Conservation (phyloP, 2,329 filamentous ascomycete species). For the Xylaria polymorpha region DNA sequence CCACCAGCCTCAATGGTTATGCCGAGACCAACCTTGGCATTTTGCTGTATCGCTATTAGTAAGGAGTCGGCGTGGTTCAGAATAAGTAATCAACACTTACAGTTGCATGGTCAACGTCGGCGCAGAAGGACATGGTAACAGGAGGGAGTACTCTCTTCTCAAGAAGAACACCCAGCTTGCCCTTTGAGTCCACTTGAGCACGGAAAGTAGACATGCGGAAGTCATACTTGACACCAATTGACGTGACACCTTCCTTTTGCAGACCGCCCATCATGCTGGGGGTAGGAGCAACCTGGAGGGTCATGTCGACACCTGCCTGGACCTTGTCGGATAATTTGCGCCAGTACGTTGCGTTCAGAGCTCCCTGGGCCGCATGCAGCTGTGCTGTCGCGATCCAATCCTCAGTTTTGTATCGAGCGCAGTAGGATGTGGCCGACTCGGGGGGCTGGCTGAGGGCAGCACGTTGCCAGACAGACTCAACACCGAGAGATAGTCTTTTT, state of each 20-base stretch:
- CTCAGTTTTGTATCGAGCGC: conserved; percentile 86
- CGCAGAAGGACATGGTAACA: conserved; percentile 93
- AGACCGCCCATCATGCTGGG: conserved; percentile 77
- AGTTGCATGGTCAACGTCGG: conserved; percentile 95
- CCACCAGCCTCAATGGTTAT: conserved; percentile 89
- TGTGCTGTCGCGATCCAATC: conserved; percentile 96
- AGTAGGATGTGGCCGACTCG: conserved; percentile 92
- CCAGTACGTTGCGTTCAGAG: conserved; percentile 94
- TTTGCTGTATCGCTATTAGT: conserved; percentile 70
- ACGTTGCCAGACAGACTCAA: conserved; percentile 94
- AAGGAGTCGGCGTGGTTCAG: conserved; percentile 11
- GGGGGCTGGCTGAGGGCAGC: conserved; percentile 84
- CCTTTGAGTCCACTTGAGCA: conserved; percentile 93
- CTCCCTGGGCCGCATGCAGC: conserved; percentile 87
- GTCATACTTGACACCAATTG: conserved; percentile 96
- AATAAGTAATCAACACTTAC: conserved; percentile 65
- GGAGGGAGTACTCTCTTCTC: conserved; percentile 96
- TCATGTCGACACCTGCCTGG: conserved; percentile 95
- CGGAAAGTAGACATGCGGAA: conserved; percentile 96
- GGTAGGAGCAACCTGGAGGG: conserved; percentile 80
- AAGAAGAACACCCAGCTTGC: conserved; percentile 90
- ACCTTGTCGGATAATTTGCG: conserved; percentile 91
- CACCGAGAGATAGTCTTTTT: conserved; percentile 83
- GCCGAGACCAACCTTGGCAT: conserved; percentile 92
- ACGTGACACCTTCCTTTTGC: conserved; percentile 88